Base-by-base conservation (phyloP, 2,329 filamentous ascomycete genomes). In the Claviceps capensis region DNA sequence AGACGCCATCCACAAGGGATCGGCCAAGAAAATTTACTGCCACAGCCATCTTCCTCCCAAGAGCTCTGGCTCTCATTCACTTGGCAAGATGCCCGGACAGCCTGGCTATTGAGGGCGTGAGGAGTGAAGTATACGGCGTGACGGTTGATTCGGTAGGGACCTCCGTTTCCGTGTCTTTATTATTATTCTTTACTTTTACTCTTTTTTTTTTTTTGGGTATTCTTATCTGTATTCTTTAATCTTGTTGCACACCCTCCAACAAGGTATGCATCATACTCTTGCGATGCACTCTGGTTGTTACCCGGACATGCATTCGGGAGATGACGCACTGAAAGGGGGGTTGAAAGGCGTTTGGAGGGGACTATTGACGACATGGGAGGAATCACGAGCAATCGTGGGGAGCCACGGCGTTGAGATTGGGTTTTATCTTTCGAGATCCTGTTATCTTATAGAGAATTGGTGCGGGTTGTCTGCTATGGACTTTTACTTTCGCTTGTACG, bases 21-120 rank as follows among this genome's bases (percentile, higher is more conserved):
- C 65, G 9, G 64, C 61, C 51, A 72, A 72, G 60, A 77, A 74
- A 64, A 79, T 79, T 41, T 79, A 72, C 58, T 79, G 75, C 64
- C 78, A 81, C 62, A 79, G 73, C 62, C 78, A 81, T 57, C 65
- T 80, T 19, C 77, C 77, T 16, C 67, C 69, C 1, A 70, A 74
- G 62, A 68, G 62, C 40, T 67, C 68, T 22, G 68, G 69, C 43
- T 65, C 68, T 19, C 72, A 77, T 53, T 71, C 76, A 2, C 65
- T 79, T 14, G 75, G 75, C 48, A 77, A 72, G 61, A 76, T 79
- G 76, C 76, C 76, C 4, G 76, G 76, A 13, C 71, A 75, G 56
- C 60, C 71, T n/a, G 76, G 76, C 40, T 79, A 78, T 61, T 78
- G 41, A 19, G 41, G 41, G 41, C 17, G 19, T 4, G 41, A 11